Conservation (phyloP, 495 filamentous ascomycete species). For the Acidomyces sp. region DNA sequence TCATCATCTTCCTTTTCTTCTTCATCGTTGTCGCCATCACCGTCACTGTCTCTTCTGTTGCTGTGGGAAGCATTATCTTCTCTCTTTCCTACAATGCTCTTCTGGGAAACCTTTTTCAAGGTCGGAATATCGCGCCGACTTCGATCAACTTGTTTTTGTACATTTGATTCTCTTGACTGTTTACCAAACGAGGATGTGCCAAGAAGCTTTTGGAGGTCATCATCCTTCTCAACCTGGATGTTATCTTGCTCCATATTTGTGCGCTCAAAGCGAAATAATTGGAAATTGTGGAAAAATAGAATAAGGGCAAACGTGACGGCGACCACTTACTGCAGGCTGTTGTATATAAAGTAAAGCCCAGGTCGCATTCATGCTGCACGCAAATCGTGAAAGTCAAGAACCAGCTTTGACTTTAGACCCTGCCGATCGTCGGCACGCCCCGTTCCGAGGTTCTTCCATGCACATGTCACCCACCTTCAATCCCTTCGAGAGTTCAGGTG, state of each 20-base stretch:
- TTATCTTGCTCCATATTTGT: slow-evolving; percentile 19
- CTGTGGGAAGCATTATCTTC: neutral
- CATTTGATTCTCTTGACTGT: slow-evolving; percentile 55
- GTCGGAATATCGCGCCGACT: slow-evolving; percentile 42
- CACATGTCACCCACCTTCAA: too few species aligned
- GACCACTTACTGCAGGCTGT: too few species aligned
- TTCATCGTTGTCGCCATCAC: slow-evolving; percentile 26
- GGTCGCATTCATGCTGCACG: too few species aligned
- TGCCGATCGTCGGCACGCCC: too few species aligned
- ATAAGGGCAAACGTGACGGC: too few species aligned
- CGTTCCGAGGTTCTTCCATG: too few species aligned
- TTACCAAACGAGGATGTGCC: slow-evolving; percentile 73
- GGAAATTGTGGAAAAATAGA: too few species aligned
- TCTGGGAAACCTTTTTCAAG: slow-evolving; percentile 13
- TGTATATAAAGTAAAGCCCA: too few species aligned
- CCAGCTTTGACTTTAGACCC: too few species aligned
- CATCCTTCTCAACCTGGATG: slow-evolving; percentile 37
- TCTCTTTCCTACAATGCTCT: neutral
- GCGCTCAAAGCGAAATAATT: too few species aligned
- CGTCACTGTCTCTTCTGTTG: slow-evolving; percentile 18
- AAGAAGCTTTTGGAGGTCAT: slow-evolving; percentile 69
- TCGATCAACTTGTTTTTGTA: slow-evolving; percentile 65
- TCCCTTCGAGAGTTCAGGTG: too few species aligned
- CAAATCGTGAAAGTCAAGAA: too few species aligned
- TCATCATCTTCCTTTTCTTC: slow-evolving; percentile 21